Evolutionary conservation across 2,329 filamentous ascomycete genomes (phyloP).

Genomic region (Dichotomopilus funicola): DNA sequence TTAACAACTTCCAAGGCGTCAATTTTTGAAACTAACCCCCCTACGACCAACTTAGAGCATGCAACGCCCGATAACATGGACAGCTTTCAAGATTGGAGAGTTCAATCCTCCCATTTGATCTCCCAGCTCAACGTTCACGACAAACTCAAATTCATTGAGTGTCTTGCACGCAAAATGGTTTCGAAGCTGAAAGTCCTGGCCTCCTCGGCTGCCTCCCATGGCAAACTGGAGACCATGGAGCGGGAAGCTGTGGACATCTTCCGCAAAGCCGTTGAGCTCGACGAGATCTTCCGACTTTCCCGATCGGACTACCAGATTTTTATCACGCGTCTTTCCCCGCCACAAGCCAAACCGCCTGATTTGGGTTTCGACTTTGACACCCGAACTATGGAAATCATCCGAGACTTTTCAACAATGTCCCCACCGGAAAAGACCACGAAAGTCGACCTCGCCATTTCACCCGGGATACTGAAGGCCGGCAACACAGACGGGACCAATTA

Average conservation of each 20-base stretch:
- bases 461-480: conserved; percentile 12
- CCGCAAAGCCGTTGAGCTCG: conserved; percentile 1
- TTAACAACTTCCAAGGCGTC: not conserved
- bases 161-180: not conserved
- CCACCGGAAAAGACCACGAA: not conserved
- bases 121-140: not conserved
- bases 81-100: conserved; percentile 13
- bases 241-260: not conserved
- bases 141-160: not conserved
- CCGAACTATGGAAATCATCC: conserved; percentile 6
- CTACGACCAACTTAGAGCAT: not conserved
- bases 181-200: not conserved
- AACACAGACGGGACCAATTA: conserved; percentile 12
- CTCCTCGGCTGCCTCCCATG: no score
- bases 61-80: not conserved
- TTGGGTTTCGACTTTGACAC: conserved; percentile 10
- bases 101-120: conserved; percentile 10
- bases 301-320: conserved; percentile 11
- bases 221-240: not conserved
- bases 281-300: conserved; percentile 9
- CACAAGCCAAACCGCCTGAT: not conserved
- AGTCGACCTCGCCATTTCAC: conserved; percentile 9
- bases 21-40: not conserved
- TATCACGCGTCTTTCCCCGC: conserved; percentile 1
- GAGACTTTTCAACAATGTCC: not conserved